Evolutionary conservation across 1,284 basidiomycete species (phyloP).

Genomic region (Stereum hirsutum): DNA sequence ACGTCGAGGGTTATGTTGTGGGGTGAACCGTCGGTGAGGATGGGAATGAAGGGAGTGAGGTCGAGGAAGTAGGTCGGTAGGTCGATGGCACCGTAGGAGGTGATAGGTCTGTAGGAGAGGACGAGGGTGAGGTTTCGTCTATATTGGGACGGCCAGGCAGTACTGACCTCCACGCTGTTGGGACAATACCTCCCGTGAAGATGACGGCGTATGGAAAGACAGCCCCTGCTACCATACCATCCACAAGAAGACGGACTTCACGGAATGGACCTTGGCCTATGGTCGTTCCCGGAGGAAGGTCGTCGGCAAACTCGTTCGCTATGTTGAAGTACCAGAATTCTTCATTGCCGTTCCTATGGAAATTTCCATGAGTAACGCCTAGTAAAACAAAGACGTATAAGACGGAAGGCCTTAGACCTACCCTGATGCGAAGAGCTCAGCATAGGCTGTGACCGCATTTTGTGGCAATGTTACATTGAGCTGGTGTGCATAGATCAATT

Average conservation of each 20-base stretch:
- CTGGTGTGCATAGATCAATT: constrained; percentile 29
- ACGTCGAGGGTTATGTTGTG: constrained; percentile 69
- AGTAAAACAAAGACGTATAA: not conserved
- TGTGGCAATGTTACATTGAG: constrained; percentile 58
- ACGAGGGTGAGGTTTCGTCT: not conserved
- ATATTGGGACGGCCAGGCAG: not conserved
- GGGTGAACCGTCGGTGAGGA: constrained; percentile 56
- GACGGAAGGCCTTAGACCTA: too few species aligned
- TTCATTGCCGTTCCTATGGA: constrained; percentile 2
- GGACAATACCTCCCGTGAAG: constrained; percentile 44
- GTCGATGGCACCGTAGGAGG: constrained; percentile 71
- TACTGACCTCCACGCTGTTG: constrained; percentile 59
- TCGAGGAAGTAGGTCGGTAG: constrained; percentile 75
- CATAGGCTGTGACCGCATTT: constrained; percentile 61
- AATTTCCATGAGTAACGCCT: not conserved
- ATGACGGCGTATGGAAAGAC: constrained; percentile 50
- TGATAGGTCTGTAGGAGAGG: constrained; percentile 47
- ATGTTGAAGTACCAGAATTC: constrained; percentile 59
- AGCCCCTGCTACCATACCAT: constrained; percentile 64
- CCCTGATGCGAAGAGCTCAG: constrained; percentile 66
- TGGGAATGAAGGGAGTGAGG: constrained; percentile 69
- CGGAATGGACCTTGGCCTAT: constrained; percentile 66
- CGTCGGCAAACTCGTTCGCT: constrained; percentile 47
- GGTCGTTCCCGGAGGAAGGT: constrained; percentile 44
- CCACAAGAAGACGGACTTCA: constrained; percentile 72